These are phyloP conservation scores for Poa annua DNA, from an alignment of 176 grass and related monocot species.

Conservation along the genomic window DNA sequence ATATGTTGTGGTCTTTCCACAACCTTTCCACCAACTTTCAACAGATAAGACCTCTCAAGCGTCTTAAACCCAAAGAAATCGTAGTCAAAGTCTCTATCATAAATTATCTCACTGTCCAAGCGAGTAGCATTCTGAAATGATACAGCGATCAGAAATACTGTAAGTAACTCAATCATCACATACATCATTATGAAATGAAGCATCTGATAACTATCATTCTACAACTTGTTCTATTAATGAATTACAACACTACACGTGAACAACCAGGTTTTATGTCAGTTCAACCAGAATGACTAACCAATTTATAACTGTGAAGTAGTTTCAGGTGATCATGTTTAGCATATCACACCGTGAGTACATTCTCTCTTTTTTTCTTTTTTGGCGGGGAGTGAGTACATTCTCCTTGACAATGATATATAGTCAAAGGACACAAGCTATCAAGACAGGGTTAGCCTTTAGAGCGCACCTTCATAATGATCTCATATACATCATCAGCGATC, in stretches of 20 bases:
- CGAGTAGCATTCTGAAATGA: slow-evolving; percentile 61
- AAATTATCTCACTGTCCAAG: slow-evolving; percentile 81
- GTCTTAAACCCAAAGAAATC: slow-evolving; percentile 86
- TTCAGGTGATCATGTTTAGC: not conserved
- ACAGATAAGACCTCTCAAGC: slow-evolving; percentile 74
- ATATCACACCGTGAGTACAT: not conserved
- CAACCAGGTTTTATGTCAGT: not conserved
- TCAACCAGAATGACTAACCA: not conserved
- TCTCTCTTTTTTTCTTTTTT: too few relatives aligned
- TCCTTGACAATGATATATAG: not conserved
- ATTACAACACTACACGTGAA: slow-evolving; percentile 1
- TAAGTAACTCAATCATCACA: not conserved
- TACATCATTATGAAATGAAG: slow-evolving; percentile 16
- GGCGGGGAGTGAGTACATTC: too few relatives aligned
- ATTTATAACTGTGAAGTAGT: not conserved
- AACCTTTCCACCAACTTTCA: slow-evolving; percentile 64
- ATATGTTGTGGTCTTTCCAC: slow-evolving; percentile 81
- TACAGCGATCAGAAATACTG: not conserved
- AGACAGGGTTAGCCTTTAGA: not conserved
- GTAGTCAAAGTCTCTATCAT: slow-evolving; percentile 83
- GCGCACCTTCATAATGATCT: slow-evolving; percentile 77
- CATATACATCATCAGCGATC: slow-evolving; percentile 77
- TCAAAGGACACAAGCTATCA: not conserved
- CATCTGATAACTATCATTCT: not conserved
- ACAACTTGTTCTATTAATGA: not conserved